A percentile compares a stretch with the other conserved stretches of the same genome.
These are phyloP conservation scores for Earliella scabrosa DNA, from an alignment of 1,284 basidiomycete genomes.

Conservation along the genomic window DNA sequence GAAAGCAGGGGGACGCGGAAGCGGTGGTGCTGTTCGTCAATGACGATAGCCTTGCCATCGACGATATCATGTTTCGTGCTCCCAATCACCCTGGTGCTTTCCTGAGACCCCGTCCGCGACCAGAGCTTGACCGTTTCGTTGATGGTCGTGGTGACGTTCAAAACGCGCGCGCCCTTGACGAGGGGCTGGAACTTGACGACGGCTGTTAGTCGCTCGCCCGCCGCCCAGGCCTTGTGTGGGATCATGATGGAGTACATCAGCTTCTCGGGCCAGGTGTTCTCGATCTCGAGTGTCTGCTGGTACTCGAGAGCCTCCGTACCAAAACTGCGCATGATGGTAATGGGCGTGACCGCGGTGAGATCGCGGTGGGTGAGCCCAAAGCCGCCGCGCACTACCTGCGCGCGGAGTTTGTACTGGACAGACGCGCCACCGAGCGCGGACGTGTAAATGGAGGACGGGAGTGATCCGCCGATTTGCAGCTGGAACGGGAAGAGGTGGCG, in stretches of 20 bases:
- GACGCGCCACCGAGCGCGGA: conserved; percentile 62
- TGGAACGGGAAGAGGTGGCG: conserved; percentile 89
- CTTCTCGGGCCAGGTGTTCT: conserved; percentile 97
- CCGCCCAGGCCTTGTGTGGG: conserved; percentile 91
- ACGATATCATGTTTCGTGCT: conserved; percentile 75
- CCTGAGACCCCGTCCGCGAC: conserved; percentile 57
- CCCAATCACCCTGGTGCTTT: conserved; percentile 66
- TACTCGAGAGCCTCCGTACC: conserved; percentile 87
- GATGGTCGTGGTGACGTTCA: conserved; percentile 69
- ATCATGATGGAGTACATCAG: conserved; percentile 90
- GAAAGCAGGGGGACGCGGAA: conserved; percentile 35
- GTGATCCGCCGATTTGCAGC: conserved; percentile 77
- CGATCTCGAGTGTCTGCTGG: conserved; percentile 92
- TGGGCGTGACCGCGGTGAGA: conserved; percentile 62
- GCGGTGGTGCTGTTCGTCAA: conserved; percentile 42
- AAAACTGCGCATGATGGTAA: conserved; percentile 77
- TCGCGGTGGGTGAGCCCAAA: conserved; percentile 63
- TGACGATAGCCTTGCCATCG: conserved; percentile 60
- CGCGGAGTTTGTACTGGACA: conserved; percentile 87
- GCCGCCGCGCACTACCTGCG: conserved; percentile 76
- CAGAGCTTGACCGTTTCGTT: conserved; percentile 79
- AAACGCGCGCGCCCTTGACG: conserved; percentile 80
- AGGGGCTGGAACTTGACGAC: conserved; percentile 88
- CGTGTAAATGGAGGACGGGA: conserved; percentile 79
- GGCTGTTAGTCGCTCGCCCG: conserved; percentile 82